Percentiles rank a stretch among this genome's conserved stretches.
Conservation (phyloP, 495 filamentous ascomycete genomes). For the Monascus purpureus region DNA sequence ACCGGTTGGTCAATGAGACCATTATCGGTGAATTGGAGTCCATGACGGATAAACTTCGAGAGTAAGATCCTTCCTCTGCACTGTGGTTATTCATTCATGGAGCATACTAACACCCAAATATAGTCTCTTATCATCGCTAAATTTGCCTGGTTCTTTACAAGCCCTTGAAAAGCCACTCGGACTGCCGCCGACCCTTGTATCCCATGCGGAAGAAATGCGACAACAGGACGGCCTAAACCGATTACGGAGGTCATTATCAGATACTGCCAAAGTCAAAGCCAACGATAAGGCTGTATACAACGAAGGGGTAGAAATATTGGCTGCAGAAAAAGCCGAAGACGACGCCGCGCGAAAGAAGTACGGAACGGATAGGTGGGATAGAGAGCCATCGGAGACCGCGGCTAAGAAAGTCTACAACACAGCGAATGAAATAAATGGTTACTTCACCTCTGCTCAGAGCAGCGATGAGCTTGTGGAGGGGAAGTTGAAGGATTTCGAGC, state of each 20-base stretch:
- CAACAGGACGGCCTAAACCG: slow-evolving; percentile 75
- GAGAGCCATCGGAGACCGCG: slow-evolving; percentile 52
- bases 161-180: slow-evolving; percentile 91
- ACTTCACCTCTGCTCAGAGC: slow-evolving; percentile 70
- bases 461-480: slow-evolving; percentile 69
- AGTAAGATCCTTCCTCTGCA: slow-evolving; percentile 22
- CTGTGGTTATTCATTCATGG: background rate
- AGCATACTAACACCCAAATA: slow-evolving; percentile 4
- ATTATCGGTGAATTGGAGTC: slow-evolving; percentile 76
- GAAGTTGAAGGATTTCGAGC: slow-evolving; percentile 65
- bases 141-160: slow-evolving; percentile 85
- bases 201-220: slow-evolving; percentile 90
- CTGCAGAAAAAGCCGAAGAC: slow-evolving; percentile 74
- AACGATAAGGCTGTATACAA: slow-evolving; percentile 62
- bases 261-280: slow-evolving; percentile 72
- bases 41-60: slow-evolving; percentile 66
- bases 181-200: slow-evolving; percentile 66
- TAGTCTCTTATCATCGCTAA: slow-evolving; percentile 61
- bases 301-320: slow-evolving; percentile 65
- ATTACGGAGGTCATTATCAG: slow-evolving; percentile 61
- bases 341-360: slow-evolving; percentile 58
- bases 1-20: slow-evolving; percentile 71
- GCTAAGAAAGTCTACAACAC: slow-evolving; percentile 64
- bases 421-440: slow-evolving; percentile 67
- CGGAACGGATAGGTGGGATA: slow-evolving; percentile 76